Conservation (phyloP, 1,284 basidiomycete species). For the Boletus subluridellus region DNA sequence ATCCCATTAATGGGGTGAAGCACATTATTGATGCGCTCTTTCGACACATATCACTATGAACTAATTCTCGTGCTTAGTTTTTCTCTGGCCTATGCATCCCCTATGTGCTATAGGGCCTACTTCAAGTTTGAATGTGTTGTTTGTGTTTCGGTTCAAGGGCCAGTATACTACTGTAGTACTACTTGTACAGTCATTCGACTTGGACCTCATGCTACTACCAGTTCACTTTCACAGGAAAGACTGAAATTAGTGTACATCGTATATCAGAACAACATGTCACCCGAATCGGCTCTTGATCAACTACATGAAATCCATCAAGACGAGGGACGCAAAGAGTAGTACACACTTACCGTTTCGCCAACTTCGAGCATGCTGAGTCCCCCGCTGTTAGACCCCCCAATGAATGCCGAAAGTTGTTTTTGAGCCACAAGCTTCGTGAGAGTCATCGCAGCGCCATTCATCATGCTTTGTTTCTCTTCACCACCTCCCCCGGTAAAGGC, state of each 20-base stretch:
- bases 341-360: constrained; percentile 42
- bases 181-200: neutral
- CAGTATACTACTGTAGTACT: too few species aligned
- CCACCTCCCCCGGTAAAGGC: constrained; percentile 66
- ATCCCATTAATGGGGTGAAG: too few species aligned
- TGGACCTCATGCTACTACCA: too few species aligned
- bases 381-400: constrained; percentile 63
- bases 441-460: constrained; percentile 79
- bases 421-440: constrained; percentile 77
- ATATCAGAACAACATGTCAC: neutral
- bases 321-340: neutral
- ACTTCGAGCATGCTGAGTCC: constrained; percentile 56
- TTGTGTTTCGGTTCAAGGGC: neutral
- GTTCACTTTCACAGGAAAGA: neutral
- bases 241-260: neutral
- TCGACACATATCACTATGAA: too few species aligned
- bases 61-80: too few species aligned
- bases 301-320: constrained; percentile 1
- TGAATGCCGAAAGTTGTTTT: constrained; percentile 53
- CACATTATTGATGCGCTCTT: too few species aligned
- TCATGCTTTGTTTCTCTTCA: constrained; percentile 76
- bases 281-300: constrained; percentile 40
- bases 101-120: neutral
- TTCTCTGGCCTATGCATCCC: too few species aligned
- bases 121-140: neutral